These are phyloP conservation scores for Chrysochromulina tobinii DNA, from an alignment of 78 protist genomes.

Conservation along the genomic window DNA sequence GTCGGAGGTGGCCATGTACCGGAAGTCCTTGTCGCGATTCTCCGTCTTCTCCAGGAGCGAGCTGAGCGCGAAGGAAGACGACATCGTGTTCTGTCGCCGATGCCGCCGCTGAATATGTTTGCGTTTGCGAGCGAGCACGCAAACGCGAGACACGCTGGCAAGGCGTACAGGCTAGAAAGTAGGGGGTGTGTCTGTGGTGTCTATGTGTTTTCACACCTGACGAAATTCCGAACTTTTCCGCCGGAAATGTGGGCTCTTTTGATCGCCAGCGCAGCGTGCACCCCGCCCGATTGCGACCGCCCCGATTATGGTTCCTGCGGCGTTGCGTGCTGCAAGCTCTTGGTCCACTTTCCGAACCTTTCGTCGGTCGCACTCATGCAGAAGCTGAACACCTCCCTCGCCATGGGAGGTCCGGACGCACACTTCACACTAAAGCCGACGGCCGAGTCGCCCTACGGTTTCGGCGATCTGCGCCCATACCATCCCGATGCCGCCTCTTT, in stretches of 20 bases:
- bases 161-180: too few species aligned
- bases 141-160: too few species aligned
- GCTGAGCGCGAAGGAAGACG: neutral
- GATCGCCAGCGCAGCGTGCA: neutral
- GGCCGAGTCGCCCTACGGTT: neutral
- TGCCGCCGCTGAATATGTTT: too few species aligned
- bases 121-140: too few species aligned
- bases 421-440: neutral
- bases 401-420: neutral
- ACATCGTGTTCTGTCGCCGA: too few species aligned
- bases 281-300: slow-evolving; percentile 29
- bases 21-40: slow-evolving; percentile 48
- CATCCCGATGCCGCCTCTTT: neutral
- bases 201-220: too few species aligned
- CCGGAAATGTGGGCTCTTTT: neutral
- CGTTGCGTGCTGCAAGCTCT: neutral
- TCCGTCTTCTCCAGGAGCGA: neutral
- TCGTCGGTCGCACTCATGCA: neutral
- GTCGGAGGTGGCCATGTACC: slow-evolving; percentile 70
- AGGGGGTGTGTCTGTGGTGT: too few species aligned
- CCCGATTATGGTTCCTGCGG: slow-evolving; percentile 3
- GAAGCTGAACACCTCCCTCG: neutral
- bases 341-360: neutral
- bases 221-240: too few species aligned
- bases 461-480: neutral